Base-by-base conservation (phyloP, 495 filamentous ascomycete genomes). In the Trichoderma reesei region DNA sequence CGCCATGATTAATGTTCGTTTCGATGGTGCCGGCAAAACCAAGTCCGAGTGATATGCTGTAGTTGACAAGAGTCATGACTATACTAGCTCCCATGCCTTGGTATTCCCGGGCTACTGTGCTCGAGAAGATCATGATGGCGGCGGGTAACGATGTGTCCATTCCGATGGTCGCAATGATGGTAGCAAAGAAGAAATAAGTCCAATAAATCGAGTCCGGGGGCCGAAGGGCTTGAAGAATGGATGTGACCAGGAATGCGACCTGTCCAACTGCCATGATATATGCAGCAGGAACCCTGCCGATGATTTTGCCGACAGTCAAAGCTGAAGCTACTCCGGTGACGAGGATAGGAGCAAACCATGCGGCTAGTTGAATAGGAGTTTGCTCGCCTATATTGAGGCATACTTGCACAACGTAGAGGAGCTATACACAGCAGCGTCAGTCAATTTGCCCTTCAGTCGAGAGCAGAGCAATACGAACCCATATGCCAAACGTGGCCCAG, bases 401-500 rank as follows among this genome's bases (percentile, higher is more conserved):
- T 67, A 85, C 83, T 34, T 82, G 76, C 63, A 74, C 84, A 37
- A 74, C 71, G 68, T 88, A 88, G 69, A 77, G 86, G 64, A 83
- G 13, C 41, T 44, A 44, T 16, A 16, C 14, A 1, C 13, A 44
- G 41, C 14, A 44, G 26, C 26, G 26, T 44, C n/a, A 44, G 41
- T 11, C 14, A 5, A 44, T 0, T 16, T 4, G 41, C n/a, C 41
- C 14, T 44, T 44, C 13, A 16, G 13, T 16, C 14, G 13, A 44
- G 3, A 16, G 13, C 13, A n/a, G 13, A 44, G 41, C n/a, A n/a
- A 5, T 3, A n/a, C 9, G 6, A 5, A 44, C 71, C 72, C 82
- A 80, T 61, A 87, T 85, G 16, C 85, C 85, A 63, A 88, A 88
- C 63, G 74, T 78, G 64, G 76, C 77, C 87, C 86, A 88, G 3